Evolutionary conservation across 257 asterid genomes (phyloP), one percentile per base, ranked within the genome.

Genomic region (Hygrophila difformis): DNA sequence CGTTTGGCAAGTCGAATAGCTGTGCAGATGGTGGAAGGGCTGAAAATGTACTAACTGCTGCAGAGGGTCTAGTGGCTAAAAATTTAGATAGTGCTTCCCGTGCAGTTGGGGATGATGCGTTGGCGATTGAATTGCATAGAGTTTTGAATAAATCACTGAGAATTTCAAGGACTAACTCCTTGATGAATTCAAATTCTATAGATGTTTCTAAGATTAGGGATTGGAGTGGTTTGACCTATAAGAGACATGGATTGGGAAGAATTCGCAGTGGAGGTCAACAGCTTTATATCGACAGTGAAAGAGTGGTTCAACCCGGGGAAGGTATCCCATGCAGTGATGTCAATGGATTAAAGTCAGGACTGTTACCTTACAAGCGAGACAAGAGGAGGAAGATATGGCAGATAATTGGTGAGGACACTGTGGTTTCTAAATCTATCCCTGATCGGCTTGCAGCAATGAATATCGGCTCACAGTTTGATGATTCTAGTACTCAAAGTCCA

Each of bases 61-160:
- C 31, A 26, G 31, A 8, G 4, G 31, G 4, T 3, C 4, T 26
- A 8, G 4, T 5, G 37, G 37, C 12, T 33, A 12, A 33, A 9
- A 33, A 33, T 33, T 33, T 12, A 33, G 10, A 9, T 9, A 33
- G 29, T 21, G 69, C 41, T 53, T 63, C 51, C 20, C 11, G 21
- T 47, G 76, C 51, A 70, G 71, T 11, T 47, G 60, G 19, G 12
- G 74, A 63, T 64, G 84, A 79, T 55, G 71, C 72, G 18, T 61
- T 77, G 56, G 93, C 84, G 5, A 66, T 75, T 67, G 73, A 53
- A 39, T 66, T 79, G 71, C 93, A 79, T 67, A 64, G 76, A 41
- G 60, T 61, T 11, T 76, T 74, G 47, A 86, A 79, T 58, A 70
- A 82, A 59, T 77, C 92, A 1, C 78, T 73, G 6, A 74, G 76